These are phyloP conservation scores for Vicia villosa DNA, from an alignment of 306 rosid species.

Conservation along the genomic window DNA sequence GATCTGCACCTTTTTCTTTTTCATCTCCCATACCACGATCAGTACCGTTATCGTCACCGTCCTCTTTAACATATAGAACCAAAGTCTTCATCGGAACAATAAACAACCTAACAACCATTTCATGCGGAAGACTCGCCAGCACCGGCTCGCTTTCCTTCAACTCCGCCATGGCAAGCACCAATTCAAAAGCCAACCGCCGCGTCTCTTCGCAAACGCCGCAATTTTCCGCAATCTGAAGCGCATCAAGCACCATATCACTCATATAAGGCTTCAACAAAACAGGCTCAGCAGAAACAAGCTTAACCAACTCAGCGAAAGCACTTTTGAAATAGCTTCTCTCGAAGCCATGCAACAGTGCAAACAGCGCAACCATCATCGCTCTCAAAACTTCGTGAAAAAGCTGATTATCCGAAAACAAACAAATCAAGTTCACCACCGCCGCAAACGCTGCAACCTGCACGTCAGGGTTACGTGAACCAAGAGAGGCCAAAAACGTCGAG, in stretches of 20 bases:
- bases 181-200: constrained; percentile 34
- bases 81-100: constrained; percentile 36
- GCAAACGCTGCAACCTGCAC: constrained; percentile 36
- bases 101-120: constrained; percentile 35
- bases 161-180: constrained; percentile 36
- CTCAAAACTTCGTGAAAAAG: constrained; percentile 47
- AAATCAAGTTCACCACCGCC: constrained; percentile 26
- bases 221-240: constrained; percentile 49
- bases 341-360: constrained; percentile 33
- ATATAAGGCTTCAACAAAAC: constrained; percentile 37
- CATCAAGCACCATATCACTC: constrained; percentile 46
- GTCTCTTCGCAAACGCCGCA: constrained; percentile 11
- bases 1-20: not conserved
- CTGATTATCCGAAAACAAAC: constrained; percentile 36
- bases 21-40: not conserved
- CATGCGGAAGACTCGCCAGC: constrained; percentile 3
- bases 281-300: constrained; percentile 33
- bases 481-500: not conserved
- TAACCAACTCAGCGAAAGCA: constrained; percentile 39
- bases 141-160: constrained; percentile 32
- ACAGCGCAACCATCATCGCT: constrained; percentile 45
- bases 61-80: constrained; percentile 11
- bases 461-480: constrained; percentile 32
- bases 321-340: constrained; percentile 24
- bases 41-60: not conserved